Base-by-base conservation (phyloP, 345 rosid genomes). In the Melastoma malabathricum region DNA sequence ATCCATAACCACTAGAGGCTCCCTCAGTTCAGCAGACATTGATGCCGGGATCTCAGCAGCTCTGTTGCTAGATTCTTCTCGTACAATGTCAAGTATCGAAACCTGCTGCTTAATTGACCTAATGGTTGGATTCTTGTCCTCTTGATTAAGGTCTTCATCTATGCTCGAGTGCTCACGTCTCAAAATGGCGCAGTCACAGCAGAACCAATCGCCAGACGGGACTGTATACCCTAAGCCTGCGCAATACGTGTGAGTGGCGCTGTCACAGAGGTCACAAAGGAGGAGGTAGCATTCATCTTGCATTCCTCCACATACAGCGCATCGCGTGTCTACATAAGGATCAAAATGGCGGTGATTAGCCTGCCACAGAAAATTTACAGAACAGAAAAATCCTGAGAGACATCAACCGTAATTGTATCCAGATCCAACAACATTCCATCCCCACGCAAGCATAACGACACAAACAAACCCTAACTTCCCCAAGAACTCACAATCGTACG, bases 191-290 rank as follows among this genome's bases (percentile, higher is more conserved):
- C 83, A 82, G 17, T 82, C 86, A 47, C 61, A 60, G 63, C 86
- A 79, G 67, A 68, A 74, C 89, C 83, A 82, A 64, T 82, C 89
- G 43, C 79, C 81, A n/a, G 71, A 72, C 2, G 86, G 86, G 3
- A 82, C 78, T 50, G 81, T 66, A 48, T 34, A 16, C 31, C 77
- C 77, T 60, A 82, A 48, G 34, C 76, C 89, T 45, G 68, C 74
- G 53, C 83, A 82, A 54, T 69, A 76, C 18, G 81, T 69, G 62
- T 82, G 89, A 13, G 75, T 64, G 22, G 85, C 79, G 1, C 56
- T 27, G 60, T 82, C 76, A 60, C 79, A 82, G 17, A 82, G 81
- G 67, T 79, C 81, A 47, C 90, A 79, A 9, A 82, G 74, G 18
- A 82, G 57, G 31, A 76, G 52, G 59, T 72, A 65, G 34, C 46